Conservation (phyloP, 345 rosid genomes). For the Brassica cretica region DNA sequence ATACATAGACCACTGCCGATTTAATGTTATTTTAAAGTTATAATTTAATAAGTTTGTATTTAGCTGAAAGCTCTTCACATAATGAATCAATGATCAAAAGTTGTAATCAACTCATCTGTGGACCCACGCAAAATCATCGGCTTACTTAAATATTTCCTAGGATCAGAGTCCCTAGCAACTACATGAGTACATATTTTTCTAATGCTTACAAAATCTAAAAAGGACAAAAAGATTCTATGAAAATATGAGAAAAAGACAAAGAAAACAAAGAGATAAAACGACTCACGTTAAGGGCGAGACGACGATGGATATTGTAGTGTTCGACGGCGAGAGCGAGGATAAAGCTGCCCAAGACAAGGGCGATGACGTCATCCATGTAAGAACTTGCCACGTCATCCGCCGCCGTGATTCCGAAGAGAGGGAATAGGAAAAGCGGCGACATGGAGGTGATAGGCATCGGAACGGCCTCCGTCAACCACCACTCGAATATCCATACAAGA, state of each 20-base stretch:
- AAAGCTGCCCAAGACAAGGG: slow-evolving; percentile 86
- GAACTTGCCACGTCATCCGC: slow-evolving; percentile 70
- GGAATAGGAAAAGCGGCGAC: slow-evolving; percentile 82
- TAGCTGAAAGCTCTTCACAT: slow-evolving; percentile 4
- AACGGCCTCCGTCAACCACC: slow-evolving; percentile 96
- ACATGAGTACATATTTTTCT: not conserved
- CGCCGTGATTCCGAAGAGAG: slow-evolving; percentile 69
- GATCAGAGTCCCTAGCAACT: not conserved
- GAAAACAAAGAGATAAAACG: not conserved
- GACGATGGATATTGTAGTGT: slow-evolving; percentile 80
- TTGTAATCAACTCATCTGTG: not conserved
- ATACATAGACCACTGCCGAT: no score
- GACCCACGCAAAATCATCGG: not conserved
- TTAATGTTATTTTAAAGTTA: no score
- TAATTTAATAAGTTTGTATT: no score
- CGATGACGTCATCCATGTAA: slow-evolving; percentile 89
- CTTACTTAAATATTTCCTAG: not conserved
- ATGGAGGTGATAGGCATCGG: slow-evolving; percentile 96
- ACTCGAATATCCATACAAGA: slow-evolving; percentile 75
- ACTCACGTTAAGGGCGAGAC: slow-evolving; percentile 85
- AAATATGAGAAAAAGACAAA: not conserved
- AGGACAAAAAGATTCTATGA: not conserved
- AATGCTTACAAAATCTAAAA: no score
- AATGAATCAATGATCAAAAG: not conserved
- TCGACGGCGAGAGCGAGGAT: slow-evolving; percentile 93